Conservation (phyloP, 2,329 filamentous ascomycete genomes). For the Decorospora gaudefroyi region DNA sequence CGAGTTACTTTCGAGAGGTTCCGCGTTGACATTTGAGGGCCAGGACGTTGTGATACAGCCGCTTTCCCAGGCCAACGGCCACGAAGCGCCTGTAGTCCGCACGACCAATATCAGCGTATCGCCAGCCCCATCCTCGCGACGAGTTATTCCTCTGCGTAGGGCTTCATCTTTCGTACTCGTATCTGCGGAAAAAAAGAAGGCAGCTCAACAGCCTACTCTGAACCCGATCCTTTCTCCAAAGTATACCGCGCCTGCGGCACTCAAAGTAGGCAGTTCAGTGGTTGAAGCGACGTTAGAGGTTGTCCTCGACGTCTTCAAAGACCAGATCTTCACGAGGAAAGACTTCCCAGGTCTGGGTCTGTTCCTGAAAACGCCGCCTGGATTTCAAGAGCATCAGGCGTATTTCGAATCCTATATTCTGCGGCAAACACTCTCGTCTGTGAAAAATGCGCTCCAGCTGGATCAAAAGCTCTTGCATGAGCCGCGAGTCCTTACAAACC, state of each 20-base stretch:
- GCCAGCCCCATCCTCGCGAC: slow-evolving; percentile 42
- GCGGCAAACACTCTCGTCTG: slow-evolving; percentile 70
- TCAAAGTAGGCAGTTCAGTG: slow-evolving; percentile 67
- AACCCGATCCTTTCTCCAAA: slow-evolving; percentile 65
- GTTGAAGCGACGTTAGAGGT: slow-evolving; percentile 78
- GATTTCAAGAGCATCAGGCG: slow-evolving; percentile 91
- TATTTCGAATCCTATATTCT: slow-evolving; percentile 93
- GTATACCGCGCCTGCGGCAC: slow-evolving; percentile 53
- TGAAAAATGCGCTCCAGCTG: slow-evolving; percentile 71
- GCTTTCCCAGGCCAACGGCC: slow-evolving; percentile 63
- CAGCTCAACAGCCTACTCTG: slow-evolving; percentile 65
- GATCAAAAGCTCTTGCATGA: slow-evolving; percentile 76
- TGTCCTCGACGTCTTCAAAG: slow-evolving; percentile 77
- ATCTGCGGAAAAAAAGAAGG: slow-evolving; percentile 65
- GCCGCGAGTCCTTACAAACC: slow-evolving; percentile 81
- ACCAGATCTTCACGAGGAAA: slow-evolving; percentile 82
- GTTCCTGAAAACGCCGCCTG: slow-evolving; percentile 85
- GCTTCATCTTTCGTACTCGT: slow-evolving; percentile 92
- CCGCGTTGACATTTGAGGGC: slow-evolving; percentile 80
- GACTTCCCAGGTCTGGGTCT: slow-evolving; percentile 88
- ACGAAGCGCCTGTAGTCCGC: slow-evolving; percentile 68
- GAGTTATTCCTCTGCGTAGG: slow-evolving; percentile 70
- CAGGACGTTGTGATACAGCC: slow-evolving; percentile 83
- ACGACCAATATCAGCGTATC: slow-evolving; percentile 63
- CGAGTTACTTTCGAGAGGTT: slow-evolving; percentile 83